Conservation (phyloP, 164 flowering plant genomes). For the Tetrastigma voinierianum region DNA sequence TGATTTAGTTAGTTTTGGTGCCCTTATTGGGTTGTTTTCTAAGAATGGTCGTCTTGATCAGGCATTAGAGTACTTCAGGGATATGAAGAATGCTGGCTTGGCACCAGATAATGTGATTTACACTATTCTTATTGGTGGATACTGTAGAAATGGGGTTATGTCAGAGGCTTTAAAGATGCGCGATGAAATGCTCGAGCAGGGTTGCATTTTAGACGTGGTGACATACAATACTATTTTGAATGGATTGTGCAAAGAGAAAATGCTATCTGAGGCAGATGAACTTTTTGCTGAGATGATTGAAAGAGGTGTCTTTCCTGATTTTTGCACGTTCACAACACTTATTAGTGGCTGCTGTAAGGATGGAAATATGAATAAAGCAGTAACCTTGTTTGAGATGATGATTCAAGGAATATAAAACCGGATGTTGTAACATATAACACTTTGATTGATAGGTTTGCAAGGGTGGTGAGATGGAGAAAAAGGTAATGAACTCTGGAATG, state of each 20-base stretch:
- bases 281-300: slow-evolving; percentile 77
- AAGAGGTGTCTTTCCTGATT: slow-evolving; percentile 72
- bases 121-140: slow-evolving; percentile 76
- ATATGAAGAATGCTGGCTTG: slow-evolving; percentile 59
- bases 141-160: slow-evolving; percentile 57
- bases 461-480: slow-evolving; percentile 69
- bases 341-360: slow-evolving; percentile 75
- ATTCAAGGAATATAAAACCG: slow-evolving; percentile 57
- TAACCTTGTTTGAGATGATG: slow-evolving; percentile 61
- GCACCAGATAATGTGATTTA: slow-evolving; percentile 74
- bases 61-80: slow-evolving; percentile 51
- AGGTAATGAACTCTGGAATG: slow-evolving; percentile 57
- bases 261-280: slow-evolving; percentile 63
- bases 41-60: slow-evolving; percentile 58
- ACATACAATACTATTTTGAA: slow-evolving; percentile 79
- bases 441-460: slow-evolving; percentile 83
- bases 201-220: slow-evolving; percentile 65
- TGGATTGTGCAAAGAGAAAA: slow-evolving; percentile 73
- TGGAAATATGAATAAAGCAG: slow-evolving; percentile 54
- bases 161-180: slow-evolving; percentile 68
- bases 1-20: slow-evolving; percentile 73
- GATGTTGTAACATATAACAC: slow-evolving; percentile 79
- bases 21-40: slow-evolving; percentile 57
- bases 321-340: slow-evolving; percentile 69
- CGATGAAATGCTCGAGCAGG: slow-evolving; percentile 71